Evolutionary conservation across 2,329 filamentous ascomycete species (phyloP), one percentile per base, ranked within the genome.

Genomic region (Didymellaceae sp.): DNA sequence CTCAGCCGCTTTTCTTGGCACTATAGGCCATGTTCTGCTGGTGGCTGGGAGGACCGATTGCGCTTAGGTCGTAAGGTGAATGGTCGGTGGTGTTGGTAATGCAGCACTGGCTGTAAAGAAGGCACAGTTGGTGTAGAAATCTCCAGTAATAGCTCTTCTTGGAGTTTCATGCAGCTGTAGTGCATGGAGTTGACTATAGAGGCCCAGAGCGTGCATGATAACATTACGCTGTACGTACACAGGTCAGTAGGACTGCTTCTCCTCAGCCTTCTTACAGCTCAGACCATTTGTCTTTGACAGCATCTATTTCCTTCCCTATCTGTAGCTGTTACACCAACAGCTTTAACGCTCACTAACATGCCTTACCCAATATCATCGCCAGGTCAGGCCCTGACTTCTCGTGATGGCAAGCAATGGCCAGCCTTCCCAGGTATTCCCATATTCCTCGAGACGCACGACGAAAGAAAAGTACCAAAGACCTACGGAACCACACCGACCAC

Each of bases 1-100:
- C 61, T 67, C 59, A 66, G 65, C 59, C 63, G 59, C 62, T 35
- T 65, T 39, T 61, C 61, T 63, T 66, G 62, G 65, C 38, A 40
- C 17, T 17, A 17, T 34, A 32, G 18, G 17, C 16, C 55, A 55
- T 38, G 30, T 49, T 55, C 57, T 56, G 37, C 40, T 54, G 46
- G 60, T 60, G 54, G 58, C 44, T 52, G 54, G 52, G 39, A 54
- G 41, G 32, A 60, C 40, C 46, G 49, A 33, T 54, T 62, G 65
- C 63, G 55, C 57, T 55, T 63, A 65, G 53, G 47, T 34, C 34
- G 45, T 55, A 17, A 38, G 43, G 24, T 68, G 65, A 66, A 55
- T 68, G 65, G 63, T 61, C 51, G 48, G 33, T 49, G 31, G 30
- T 39, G 45, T 53, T 57, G 59, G 55, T 45, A 48, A 56, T 58